Percentiles rank a stretch among this genome's conserved stretches.
These are phyloP conservation scores for Termitomyces sp. DNA, from an alignment of 768 basidiomycete genomes.

Conservation along the genomic window DNA sequence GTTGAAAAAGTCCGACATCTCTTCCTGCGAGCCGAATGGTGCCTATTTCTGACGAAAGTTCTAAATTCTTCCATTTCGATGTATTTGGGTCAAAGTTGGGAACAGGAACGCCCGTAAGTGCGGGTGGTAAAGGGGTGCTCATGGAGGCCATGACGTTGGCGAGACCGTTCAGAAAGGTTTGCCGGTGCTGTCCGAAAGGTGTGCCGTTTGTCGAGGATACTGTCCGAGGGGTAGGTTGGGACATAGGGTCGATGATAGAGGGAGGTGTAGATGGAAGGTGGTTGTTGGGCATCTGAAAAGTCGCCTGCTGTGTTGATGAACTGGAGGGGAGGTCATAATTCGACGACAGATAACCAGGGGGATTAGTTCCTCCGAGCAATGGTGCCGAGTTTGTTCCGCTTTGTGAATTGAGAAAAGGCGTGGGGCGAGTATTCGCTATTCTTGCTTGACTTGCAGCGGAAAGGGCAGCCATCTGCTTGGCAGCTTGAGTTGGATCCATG, in stretches of 20 bases:
- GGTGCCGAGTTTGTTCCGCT: constrained; percentile 65
- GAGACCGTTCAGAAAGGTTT: constrained; percentile 57
- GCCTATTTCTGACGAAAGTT: constrained; percentile 60
- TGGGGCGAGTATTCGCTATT: constrained; percentile 46
- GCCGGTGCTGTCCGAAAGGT: constrained; percentile 51
- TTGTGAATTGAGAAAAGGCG: constrained; percentile 28
- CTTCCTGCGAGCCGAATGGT: constrained; percentile 66
- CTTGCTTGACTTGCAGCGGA: constrained; percentile 60
- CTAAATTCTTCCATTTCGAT: constrained; percentile 65
- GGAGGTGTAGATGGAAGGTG: constrained; percentile 36
- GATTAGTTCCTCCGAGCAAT: constrained; percentile 61
- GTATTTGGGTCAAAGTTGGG: constrained; percentile 58
- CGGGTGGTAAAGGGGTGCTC: constrained; percentile 69
- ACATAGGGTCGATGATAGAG: constrained; percentile 45
- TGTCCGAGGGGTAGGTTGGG: constrained; percentile 35
- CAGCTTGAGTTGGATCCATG: constrained; percentile 63
- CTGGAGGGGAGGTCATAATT: constrained; percentile 40
- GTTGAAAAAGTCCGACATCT: constrained; percentile 72
- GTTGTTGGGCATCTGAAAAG: constrained; percentile 42
- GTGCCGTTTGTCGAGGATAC: constrained; percentile 24
- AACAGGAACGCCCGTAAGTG: constrained; percentile 58
- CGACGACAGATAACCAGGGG: constrained; percentile 38
- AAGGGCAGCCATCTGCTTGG: constrained; percentile 82
- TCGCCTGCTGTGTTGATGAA: constrained; percentile 34
- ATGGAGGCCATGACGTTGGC: constrained; percentile 56